Evolutionary conservation across 345 rosid species (phyloP).

Genomic region (Angophora floribunda): DNA sequence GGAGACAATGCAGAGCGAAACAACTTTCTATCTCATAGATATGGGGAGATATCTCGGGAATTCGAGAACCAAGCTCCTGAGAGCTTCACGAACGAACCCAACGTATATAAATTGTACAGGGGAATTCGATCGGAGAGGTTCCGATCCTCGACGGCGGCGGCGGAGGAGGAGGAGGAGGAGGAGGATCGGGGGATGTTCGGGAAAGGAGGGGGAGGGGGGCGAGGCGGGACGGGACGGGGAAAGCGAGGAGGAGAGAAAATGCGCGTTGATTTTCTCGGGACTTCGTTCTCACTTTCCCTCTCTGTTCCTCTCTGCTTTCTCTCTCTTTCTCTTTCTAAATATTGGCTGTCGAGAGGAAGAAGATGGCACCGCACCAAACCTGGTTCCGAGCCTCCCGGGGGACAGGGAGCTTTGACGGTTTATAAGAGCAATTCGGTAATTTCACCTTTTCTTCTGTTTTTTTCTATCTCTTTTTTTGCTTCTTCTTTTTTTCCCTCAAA

Average conservation of each 20-base stretch:
- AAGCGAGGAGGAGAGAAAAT: background rate
- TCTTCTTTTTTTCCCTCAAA: background rate
- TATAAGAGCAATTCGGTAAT: constrained; percentile 15
- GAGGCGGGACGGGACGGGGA: background rate
- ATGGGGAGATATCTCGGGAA: background rate
- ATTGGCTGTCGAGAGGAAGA: background rate
- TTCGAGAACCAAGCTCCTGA: background rate
- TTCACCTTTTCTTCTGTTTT: background rate
- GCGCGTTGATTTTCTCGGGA: background rate
- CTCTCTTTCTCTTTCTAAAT: background rate
- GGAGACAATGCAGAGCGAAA: background rate
- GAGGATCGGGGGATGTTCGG: background rate
- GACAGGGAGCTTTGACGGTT: constrained; percentile 4
- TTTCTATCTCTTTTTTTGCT: background rate
- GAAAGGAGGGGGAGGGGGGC: background rate
- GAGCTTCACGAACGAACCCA: background rate
- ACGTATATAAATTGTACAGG: background rate
- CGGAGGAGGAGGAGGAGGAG: background rate
- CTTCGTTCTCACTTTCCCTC: constrained; percentile 29
- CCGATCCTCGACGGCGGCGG: background rate
- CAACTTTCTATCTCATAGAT: background rate
- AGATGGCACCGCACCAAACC: constrained; percentile 42
- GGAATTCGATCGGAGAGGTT: background rate
- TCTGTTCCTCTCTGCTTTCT: constrained; percentile 14
- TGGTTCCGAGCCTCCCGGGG: constrained; percentile 61